Evolutionary conservation across 768 basidiomycete genomes (phyloP).

Genomic region (Hortiboletus flavorubellus): DNA sequence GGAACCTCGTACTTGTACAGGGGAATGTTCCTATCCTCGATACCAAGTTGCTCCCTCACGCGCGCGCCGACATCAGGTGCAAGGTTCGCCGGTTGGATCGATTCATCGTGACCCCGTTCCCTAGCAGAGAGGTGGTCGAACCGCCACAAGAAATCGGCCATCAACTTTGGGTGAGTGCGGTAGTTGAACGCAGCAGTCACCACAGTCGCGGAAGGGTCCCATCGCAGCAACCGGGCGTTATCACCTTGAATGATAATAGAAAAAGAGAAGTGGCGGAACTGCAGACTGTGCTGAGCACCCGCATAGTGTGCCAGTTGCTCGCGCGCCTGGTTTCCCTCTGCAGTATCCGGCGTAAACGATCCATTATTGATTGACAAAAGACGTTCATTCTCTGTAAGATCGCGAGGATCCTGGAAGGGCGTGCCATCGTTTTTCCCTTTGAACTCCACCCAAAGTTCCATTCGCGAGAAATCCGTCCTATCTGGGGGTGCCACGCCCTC

Average conservation of each 20-base stretch:
- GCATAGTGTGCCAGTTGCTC: constrained; percentile 28
- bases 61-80: neutral
- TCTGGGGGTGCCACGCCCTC: too few relatives aligned
- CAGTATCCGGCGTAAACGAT: neutral
- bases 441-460: too few relatives aligned
- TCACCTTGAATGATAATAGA: constrained; percentile 25
- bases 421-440: neutral
- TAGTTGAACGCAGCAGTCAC: neutral
- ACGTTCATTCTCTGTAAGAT: neutral
- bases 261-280: constrained; percentile 34
- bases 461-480: neutral
- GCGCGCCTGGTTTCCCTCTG: neutral
- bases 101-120: neutral
- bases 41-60: neutral
- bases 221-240: constrained; percentile 31
- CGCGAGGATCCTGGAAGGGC: neutral
- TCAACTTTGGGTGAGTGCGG: neutral
- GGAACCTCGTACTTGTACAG: neutral
- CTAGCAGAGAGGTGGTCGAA: neutral
- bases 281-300: constrained; percentile 18
- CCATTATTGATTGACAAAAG: neutral
- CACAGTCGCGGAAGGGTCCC: constrained; percentile 25
- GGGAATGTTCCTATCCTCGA: neutral
- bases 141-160: neutral
- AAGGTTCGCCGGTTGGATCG: neutral